phyloP scores from a whole-genome alignment of 2,329 filamentous ascomycete species.

The Ophiostoma perfectum region DNA sequence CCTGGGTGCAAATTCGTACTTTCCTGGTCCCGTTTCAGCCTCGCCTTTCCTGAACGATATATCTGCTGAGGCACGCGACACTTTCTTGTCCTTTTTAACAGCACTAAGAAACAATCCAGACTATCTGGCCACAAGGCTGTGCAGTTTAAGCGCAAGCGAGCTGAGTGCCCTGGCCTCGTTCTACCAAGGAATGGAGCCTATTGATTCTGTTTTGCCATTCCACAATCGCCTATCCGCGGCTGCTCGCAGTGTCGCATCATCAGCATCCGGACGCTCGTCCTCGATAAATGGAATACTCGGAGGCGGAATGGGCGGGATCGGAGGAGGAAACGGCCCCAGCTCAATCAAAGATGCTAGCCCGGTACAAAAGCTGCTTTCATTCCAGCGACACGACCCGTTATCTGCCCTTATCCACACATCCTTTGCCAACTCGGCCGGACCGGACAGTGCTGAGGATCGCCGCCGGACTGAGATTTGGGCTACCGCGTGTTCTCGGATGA shows the following conservation, averaged over 20 bases:
- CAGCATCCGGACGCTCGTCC: constrained; percentile 26
- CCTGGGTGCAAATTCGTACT: background rate
- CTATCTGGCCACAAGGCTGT: constrained; percentile 78
- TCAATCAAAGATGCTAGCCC: constrained; percentile 36
- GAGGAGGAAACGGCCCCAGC: background rate
- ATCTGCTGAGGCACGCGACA: constrained; percentile 66
- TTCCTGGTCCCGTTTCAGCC: constrained; percentile 39
- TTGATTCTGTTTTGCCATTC: constrained; percentile 76
- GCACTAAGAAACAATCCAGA: constrained; percentile 80
- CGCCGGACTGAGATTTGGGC: constrained; percentile 83
- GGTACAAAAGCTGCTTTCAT: constrained; percentile 78
- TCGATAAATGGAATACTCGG: constrained; percentile 8
- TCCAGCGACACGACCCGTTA: constrained; percentile 81
- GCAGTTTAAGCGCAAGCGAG: constrained; percentile 68
- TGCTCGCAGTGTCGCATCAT: constrained; percentile 32
- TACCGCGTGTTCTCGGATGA: constrained; percentile 74
- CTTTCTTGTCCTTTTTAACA: constrained; percentile 72
- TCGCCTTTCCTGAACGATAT: constrained; percentile 65
- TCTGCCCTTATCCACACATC: constrained; percentile 81
- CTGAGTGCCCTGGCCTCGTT: constrained; percentile 71
- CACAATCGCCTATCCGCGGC: constrained; percentile 47
- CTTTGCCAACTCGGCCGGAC: constrained; percentile 79
- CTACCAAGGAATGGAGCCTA: constrained; percentile 70
- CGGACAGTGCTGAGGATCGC: constrained; percentile 73
- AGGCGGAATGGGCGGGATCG: background rate